Conservation (phyloP, 108 stramenopile species). For the Cyclotella atomus region DNA sequence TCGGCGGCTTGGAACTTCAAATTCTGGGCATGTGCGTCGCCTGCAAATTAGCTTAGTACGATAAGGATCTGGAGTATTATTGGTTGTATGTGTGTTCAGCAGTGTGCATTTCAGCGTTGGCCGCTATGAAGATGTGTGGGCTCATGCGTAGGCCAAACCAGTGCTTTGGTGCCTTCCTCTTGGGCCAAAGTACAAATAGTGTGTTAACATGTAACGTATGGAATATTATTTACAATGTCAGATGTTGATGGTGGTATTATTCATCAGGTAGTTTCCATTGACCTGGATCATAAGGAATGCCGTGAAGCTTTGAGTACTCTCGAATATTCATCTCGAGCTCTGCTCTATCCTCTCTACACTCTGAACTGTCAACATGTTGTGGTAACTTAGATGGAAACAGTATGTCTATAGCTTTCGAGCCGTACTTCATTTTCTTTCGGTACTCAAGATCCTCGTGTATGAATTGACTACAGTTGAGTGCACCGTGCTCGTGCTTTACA, state of each 20-base stretch:
- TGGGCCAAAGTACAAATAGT: too few species aligned
- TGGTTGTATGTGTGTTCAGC: too few species aligned
- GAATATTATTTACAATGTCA: too few species aligned
- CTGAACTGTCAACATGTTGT: conserved; percentile 25
- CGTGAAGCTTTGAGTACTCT: neutral
- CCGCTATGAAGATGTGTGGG: too few species aligned
- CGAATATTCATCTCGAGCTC: conserved; percentile 1
- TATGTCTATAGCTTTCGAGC: neutral
- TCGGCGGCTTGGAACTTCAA: too few species aligned
- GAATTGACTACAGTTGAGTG: conserved; percentile 12
- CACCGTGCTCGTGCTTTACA: neutral
- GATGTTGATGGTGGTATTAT: neutral
- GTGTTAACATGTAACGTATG: too few species aligned
- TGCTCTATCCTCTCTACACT: neutral
- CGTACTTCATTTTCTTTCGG: conserved; percentile 19
- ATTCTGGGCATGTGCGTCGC: too few species aligned
- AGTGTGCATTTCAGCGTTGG: too few species aligned
- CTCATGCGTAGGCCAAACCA: too few species aligned
- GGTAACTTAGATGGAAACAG: conserved; percentile 7
- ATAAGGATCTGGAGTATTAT: too few species aligned
- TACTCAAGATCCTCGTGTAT: conserved; percentile 14
- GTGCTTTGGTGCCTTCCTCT: too few species aligned
- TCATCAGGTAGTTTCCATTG: neutral
- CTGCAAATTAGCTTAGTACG: too few species aligned
- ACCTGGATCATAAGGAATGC: neutral